A percentile compares a stretch with the other conserved stretches of the same genome.
phyloP scores from a whole-genome alignment of 2,329 filamentous ascomycete species.

The Xylariaceae sp. region DNA sequence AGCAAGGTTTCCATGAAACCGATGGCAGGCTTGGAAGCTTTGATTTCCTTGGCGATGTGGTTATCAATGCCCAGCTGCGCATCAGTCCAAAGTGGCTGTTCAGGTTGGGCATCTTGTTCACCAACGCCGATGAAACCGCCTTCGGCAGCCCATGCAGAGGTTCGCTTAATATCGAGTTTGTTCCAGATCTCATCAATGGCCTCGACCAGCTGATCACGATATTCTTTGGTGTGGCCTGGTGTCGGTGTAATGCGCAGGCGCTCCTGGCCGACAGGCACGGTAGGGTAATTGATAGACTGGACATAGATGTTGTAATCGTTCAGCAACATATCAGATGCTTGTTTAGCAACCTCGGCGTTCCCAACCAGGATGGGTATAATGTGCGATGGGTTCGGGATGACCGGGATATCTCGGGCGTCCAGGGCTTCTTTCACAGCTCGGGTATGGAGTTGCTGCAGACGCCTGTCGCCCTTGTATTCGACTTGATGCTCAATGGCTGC shows the following conservation, averaged over 20 bases:
- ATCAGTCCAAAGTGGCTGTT: conserved; percentile 85
- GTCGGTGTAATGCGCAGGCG: conserved; percentile 94
- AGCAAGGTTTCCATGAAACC: conserved; percentile 56
- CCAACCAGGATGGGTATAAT: conserved; percentile 93
- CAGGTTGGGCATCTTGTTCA: conserved; percentile 57
- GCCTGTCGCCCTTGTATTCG: conserved; percentile 76
- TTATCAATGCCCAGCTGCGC: conserved; percentile 72
- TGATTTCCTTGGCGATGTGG: conserved; percentile 60
- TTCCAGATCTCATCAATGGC: conserved; percentile 87
- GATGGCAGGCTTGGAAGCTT: conserved; percentile 37
- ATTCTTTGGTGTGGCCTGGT: conserved; percentile 81
- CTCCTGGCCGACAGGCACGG: conserved; percentile 96
- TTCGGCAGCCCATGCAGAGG: conserved; percentile 83
- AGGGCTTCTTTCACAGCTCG: conserved; percentile 88
- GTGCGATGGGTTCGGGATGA: conserved; percentile 96
- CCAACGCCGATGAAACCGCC: conserved; percentile 96
- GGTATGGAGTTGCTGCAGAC: conserved; percentile 93
- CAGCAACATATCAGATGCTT: conserved; percentile 86
- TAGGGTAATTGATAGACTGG: conserved; percentile 98
- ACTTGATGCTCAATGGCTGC: conserved; percentile 93
- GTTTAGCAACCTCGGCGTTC: conserved; percentile 87
- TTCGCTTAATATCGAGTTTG: conserved; percentile 85
- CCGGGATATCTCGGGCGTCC: conserved; percentile 77
- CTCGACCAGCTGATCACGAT: conserved; percentile 78
- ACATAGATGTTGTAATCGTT: conserved; percentile 93